Conservation (phyloP, 140 eudicot species). For the Stevia rebaudiana region DNA sequence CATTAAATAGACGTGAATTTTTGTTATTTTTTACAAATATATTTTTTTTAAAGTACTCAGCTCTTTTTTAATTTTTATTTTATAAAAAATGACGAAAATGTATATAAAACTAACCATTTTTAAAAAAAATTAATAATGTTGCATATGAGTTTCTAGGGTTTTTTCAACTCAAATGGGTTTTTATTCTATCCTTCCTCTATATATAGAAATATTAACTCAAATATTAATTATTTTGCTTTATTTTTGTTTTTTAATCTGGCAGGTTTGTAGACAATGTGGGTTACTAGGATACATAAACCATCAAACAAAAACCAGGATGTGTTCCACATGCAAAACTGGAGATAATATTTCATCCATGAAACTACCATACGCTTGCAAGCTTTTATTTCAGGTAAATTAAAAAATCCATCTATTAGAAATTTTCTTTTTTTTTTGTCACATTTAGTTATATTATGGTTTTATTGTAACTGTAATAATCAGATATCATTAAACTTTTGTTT, state of each 20-base stretch:
- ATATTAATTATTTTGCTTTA: neutral
- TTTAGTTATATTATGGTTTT: neutral
- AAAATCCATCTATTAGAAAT: neutral
- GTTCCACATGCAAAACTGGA: conserved; percentile 76
- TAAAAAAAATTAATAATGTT: no score
- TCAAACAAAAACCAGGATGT: conserved; percentile 57
- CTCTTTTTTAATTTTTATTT: no score
- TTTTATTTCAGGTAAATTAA: conserved; percentile 70
- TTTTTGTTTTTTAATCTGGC: conserved; percentile 11
- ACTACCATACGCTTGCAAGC: conserved; percentile 98
- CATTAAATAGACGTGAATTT: no score
- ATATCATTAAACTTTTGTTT: neutral
- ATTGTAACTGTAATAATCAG: neutral
- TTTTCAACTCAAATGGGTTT: no score
- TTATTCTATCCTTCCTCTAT: no score
- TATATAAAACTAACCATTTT: no score
- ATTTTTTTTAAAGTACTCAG: no score
- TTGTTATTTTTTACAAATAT: no score
- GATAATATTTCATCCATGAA: conserved; percentile 79
- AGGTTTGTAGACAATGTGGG: conserved; percentile 94
- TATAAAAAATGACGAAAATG: no score
- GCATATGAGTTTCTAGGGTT: no score
- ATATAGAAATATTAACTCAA: neutral
- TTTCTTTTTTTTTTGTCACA: neutral
- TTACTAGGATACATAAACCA: conserved; percentile 72